These are phyloP conservation scores for Xylariales sp. DNA, from an alignment of 2,329 filamentous ascomycete species.

Conservation along the genomic window DNA sequence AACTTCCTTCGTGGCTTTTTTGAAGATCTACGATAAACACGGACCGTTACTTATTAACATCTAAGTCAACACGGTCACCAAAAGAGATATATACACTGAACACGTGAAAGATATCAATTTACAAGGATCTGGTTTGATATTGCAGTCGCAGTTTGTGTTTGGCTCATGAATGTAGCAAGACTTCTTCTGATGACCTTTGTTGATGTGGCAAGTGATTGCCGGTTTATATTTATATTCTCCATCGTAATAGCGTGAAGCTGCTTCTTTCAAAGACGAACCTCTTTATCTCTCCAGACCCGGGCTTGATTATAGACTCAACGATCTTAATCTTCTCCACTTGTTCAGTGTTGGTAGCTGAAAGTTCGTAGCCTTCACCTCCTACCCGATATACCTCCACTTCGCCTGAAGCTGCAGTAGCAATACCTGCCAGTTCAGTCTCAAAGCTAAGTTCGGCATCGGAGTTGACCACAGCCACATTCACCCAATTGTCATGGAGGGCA, in stretches of 20 bases:
- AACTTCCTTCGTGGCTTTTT: too few species aligned
- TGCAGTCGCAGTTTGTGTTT: too few species aligned
- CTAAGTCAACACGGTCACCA: too few species aligned
- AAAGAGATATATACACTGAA: too few species aligned
- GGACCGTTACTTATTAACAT: too few species aligned
- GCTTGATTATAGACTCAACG: background rate
- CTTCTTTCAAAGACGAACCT: conserved; percentile 64
- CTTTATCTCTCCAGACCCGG: conserved; percentile 3
- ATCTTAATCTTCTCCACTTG: conserved; percentile 2
- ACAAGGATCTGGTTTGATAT: too few species aligned
- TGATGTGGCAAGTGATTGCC: too few species aligned
- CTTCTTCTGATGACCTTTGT: too few species aligned
- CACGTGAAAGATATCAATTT: too few species aligned
- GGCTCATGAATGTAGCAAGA: too few species aligned
- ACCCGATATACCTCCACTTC: conserved; percentile 4
- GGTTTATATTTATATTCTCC: conserved; percentile 30
- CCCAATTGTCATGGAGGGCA: conserved; percentile 46
- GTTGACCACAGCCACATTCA: conserved; percentile 71
- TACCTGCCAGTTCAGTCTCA: conserved; percentile 54
- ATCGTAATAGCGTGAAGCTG: conserved; percentile 63
- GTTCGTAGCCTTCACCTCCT: conserved; percentile 1
- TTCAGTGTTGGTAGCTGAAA: conserved; percentile 4
- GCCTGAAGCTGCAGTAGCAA: conserved; percentile 23
- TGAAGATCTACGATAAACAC: too few species aligned
- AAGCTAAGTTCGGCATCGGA: conserved; percentile 58